Evolutionary conservation across 2,329 filamentous ascomycete species (phyloP), one percentile per base, ranked within the genome.

Genomic region (Sporothrix euskadiensis): DNA sequence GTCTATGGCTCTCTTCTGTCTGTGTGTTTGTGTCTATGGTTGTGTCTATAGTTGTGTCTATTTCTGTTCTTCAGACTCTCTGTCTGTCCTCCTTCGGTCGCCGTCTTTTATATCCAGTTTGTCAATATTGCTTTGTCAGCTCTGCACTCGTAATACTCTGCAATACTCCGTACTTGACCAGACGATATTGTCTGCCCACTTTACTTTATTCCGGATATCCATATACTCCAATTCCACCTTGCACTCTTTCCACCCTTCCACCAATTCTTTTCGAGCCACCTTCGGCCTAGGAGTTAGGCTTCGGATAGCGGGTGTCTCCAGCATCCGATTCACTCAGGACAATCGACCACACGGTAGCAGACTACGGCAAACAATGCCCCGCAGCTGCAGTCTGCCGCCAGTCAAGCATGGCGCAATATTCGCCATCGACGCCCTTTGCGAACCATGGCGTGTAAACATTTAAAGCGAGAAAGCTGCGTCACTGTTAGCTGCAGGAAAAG

Each of bases 251-350:
- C 52, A 9, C 19, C 22, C 6, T 8, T 8, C 52, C 22, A 3
- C 22, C 22, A 22, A 14, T 57, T n/a, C 49, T 6, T 19, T n/a
- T 4, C 12, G 8, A 26, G 8, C n/a, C 52, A 65, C 30, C 32
- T 26, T 54, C 66, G 66, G 66, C 47, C 22, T 69, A 16, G 66
- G 26, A 30, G 39, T 65, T 66, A 47, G 61, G 26, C 66, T 69
- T 54, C 66, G 47, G 47, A 69, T 69, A 56, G 66, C 66, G 47
- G 66, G 26, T 54, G 66, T 26, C 14, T 26, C 22, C 52, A 7
- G 59, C 10, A 65, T 26, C 59, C 59, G 59, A 49, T 49, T 5
- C 44, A 12, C 14, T 19, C 14, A n/a, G n/a, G n/a, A 26, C 26
- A 26, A 26, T 19, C 44, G 44, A 12, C 14, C 44, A 19, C 4